phyloP scores from a whole-genome alignment of 2,329 filamentous ascomycete genomes.

The Domatiomyces catenatus region DNA sequence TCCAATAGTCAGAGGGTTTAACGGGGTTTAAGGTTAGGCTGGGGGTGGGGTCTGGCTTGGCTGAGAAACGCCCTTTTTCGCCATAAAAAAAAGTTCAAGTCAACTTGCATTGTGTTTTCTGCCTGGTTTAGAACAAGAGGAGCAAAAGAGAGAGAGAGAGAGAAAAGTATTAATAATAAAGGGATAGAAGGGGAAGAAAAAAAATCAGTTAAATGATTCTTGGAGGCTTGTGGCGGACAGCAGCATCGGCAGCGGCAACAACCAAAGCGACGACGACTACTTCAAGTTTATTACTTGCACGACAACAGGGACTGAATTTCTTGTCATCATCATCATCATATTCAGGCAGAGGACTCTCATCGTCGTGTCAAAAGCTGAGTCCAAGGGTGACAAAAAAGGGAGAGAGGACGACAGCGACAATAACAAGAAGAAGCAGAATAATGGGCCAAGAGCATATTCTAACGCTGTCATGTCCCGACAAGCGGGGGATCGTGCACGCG shows the following conservation, averaged over 20 bases:
- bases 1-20: too few relatives aligned
- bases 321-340: too few relatives aligned
- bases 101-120: too few relatives aligned
- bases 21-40: too few relatives aligned
- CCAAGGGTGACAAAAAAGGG: too few relatives aligned
- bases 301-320: not conserved
- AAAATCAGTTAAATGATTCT: not conserved
- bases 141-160: not conserved
- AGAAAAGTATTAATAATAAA: not conserved
- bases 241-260: not conserved
- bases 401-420: not conserved
- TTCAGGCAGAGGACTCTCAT: not conserved
- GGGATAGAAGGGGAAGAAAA: not conserved
- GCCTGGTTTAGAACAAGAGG: not conserved
- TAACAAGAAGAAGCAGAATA: not conserved
- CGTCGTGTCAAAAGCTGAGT: not conserved
- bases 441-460: conserved; percentile 46
- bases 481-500: conserved; percentile 69
- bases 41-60: too few relatives aligned
- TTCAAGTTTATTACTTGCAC: not conserved
- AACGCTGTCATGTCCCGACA: conserved; percentile 70
- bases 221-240: not conserved
- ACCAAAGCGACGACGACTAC: too few relatives aligned
- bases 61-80: too few relatives aligned
- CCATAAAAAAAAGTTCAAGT: too few relatives aligned